These are phyloP conservation scores for Coix lacrymajobi DNA, from an alignment of 176 grass and related monocot genomes.

Conservation along the genomic window DNA sequence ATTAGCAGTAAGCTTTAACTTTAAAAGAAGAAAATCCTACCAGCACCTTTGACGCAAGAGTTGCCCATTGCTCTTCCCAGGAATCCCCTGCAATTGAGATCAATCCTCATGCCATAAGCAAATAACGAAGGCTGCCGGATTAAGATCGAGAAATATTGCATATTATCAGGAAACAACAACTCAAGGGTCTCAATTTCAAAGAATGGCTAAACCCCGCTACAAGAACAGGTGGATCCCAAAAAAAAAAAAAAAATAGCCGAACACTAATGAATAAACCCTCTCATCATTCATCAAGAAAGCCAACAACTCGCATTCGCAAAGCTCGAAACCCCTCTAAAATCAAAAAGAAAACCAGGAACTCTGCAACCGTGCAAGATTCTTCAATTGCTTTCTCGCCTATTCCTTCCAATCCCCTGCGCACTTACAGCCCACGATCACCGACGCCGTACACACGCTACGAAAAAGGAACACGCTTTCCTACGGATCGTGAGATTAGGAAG, in stretches of 20 bases:
- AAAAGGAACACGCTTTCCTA: neutral
- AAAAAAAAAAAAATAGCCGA: neutral
- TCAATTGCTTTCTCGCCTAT: no score
- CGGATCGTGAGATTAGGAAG: neutral
- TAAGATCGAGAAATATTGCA: neutral
- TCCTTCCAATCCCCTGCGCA: no score
- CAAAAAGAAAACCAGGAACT: neutral
- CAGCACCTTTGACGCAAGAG: neutral
- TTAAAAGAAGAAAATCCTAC: neutral
- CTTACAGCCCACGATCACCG: neutral
- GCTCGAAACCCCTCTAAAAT: neutral
- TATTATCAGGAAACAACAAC: neutral
- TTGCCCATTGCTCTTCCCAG: neutral
- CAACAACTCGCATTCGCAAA: neutral
- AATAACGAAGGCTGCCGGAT: neutral
- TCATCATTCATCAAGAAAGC: neutral
- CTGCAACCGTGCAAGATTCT: neutral
- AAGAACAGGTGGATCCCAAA: neutral
- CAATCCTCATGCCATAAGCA: neutral
- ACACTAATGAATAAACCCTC: neutral
- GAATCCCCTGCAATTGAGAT: neutral
- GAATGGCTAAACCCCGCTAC: no score
- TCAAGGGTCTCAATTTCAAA: neutral
- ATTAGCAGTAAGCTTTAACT: neutral
- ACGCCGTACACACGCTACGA: neutral